These are phyloP conservation scores for Stropharia rugosoannulata DNA, from an alignment of 768 basidiomycete genomes.

Conservation along the genomic window DNA sequence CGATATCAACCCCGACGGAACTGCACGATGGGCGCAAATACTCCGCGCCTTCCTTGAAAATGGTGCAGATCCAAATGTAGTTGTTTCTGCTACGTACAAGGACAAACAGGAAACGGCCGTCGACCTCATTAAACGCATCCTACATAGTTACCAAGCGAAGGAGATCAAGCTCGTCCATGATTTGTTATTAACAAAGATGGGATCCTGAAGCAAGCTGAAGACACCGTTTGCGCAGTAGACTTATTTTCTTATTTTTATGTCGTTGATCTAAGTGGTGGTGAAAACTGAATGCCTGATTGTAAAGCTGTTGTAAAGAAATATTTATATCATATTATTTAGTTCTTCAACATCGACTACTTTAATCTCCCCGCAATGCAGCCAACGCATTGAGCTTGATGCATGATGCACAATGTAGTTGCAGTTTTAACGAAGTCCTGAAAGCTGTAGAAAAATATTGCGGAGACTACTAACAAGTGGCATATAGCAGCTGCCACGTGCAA, in stretches of 20 bases:
- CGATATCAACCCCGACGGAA: conserved; percentile 7
- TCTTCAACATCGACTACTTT: too few species aligned
- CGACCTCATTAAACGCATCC: conserved; percentile 3
- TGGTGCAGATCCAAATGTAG: conserved; percentile 5
- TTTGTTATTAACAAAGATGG: not conserved
- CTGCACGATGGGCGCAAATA: conserved; percentile 7
- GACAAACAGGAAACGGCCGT: conserved; percentile 6
- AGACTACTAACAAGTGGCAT: too few species aligned
- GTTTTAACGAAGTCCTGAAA: too few species aligned
- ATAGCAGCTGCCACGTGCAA: not conserved
- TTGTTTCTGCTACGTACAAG: conserved; percentile 4
- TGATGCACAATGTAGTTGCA: too few species aligned
- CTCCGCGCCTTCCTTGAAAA: conserved; percentile 7
- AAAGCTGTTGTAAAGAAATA: too few species aligned
- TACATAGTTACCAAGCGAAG: not conserved
- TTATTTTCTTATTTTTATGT: too few species aligned
- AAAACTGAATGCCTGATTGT: too few species aligned
- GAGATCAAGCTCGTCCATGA: not conserved
- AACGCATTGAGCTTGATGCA: too few species aligned
- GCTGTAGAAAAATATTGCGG: not conserved
- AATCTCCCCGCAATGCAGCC: too few species aligned
- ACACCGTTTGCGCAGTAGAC: too few species aligned
- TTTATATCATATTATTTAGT: too few species aligned
- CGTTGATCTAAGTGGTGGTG: too few species aligned
- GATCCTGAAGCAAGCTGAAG: not conserved